Evolutionary conservation across 1,284 basidiomycete genomes (phyloP).

Genomic region (Moniliophthora roreri): DNA sequence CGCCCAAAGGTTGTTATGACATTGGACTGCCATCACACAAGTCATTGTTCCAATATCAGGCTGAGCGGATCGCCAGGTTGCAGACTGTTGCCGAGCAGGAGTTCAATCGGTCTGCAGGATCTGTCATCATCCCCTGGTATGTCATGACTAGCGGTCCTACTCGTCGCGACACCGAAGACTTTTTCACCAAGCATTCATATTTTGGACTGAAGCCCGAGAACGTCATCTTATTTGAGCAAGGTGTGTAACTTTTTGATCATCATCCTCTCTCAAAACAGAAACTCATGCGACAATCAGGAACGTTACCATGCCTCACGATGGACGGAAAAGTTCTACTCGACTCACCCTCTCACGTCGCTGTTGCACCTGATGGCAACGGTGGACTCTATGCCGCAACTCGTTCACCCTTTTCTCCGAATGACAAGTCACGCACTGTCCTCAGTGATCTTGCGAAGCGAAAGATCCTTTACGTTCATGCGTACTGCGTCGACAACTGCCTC

Average conservation of each 20-base stretch:
- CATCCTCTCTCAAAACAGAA: conserved; percentile 4
- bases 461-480: conserved; percentile 90
- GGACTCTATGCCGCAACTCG: conserved; percentile 95
- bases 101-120: conserved; percentile 50
- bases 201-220: conserved; percentile 85
- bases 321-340: conserved; percentile 95
- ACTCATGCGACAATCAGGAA: conserved; percentile 56
- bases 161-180: conserved; percentile 81
- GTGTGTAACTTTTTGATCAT: conserved; percentile 43
- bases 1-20: conserved; percentile 98
- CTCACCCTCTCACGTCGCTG: conserved; percentile 74
- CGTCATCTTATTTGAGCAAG: conserved; percentile 97
- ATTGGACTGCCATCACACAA: conserved; percentile 93
- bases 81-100: conserved; percentile 73
- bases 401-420: conserved; percentile 63
- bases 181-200: conserved; percentile 77
- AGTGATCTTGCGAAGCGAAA: conserved; percentile 79
- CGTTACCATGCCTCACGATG: conserved; percentile 91
- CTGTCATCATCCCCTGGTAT: conserved; percentile 89
- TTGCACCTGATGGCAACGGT: conserved; percentile 97
- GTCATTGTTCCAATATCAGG: conserved; percentile 95
- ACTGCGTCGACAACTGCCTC: conserved; percentile 99
- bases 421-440: conserved; percentile 74
- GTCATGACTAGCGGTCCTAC: conserved; percentile 99
- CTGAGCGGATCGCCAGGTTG: conserved; percentile 87